These are phyloP conservation scores for Zygosaccharomyces gambellarensis DNA, from an alignment of 805 yeast species.

Conservation along the genomic window DNA sequence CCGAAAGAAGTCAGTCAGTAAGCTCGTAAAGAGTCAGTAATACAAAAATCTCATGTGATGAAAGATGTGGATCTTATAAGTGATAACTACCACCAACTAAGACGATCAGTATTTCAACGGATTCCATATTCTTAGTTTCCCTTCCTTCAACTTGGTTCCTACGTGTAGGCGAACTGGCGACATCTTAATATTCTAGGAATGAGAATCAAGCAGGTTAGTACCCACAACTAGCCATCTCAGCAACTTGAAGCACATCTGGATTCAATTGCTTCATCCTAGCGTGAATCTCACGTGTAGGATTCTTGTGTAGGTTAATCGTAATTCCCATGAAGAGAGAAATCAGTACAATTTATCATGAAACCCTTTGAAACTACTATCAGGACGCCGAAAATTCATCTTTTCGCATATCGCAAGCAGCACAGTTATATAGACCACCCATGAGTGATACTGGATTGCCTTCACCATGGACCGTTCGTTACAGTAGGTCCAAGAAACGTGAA, in stretches of 20 bases:
- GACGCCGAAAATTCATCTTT: neutral
- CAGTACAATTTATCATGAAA: neutral
- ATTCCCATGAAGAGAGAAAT: neutral
- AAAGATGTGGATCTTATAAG: neutral
- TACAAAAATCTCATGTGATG: constrained; percentile 1
- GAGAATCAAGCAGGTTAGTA: neutral
- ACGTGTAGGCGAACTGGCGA: neutral
- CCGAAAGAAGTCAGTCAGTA: constrained; percentile 3
- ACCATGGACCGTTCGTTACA: constrained; percentile 76
- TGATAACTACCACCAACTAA: neutral
- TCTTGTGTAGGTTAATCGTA: neutral
- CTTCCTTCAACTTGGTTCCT: neutral
- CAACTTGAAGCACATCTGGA: neutral
- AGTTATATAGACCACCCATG: neutral
- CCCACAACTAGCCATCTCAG: neutral
- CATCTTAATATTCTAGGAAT: neutral
- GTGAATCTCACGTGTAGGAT: constrained; percentile 3
- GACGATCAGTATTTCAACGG: neutral
- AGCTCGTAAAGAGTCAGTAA: constrained; percentile 2
- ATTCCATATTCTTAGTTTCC: neutral
- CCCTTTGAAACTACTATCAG: neutral
- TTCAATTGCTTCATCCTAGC: neutral
- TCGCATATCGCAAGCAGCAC: neutral
- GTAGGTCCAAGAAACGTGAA: constrained; percentile 77
- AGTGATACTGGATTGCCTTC: constrained; percentile 69